Conservation (phyloP, 2,329 filamentous ascomycete genomes). For the Venturia effusa region DNA sequence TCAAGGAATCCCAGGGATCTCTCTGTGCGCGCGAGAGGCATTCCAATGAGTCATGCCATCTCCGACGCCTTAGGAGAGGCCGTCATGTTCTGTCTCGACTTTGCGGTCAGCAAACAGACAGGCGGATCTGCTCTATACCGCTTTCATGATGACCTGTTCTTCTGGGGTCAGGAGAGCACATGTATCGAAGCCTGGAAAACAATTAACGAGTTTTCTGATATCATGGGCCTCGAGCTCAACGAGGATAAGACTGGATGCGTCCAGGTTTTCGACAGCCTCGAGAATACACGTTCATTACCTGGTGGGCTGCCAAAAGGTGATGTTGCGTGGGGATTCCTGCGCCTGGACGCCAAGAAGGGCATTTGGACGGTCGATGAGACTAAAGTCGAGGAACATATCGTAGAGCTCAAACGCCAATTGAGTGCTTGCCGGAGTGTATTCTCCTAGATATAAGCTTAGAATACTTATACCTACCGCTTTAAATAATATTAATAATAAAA, state of each 20-base stretch:
- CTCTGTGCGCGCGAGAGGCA: slow-evolving; percentile 40
- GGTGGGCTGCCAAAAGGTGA: slow-evolving; percentile 39
- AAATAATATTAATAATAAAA: no score
- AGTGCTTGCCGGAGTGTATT: slow-evolving; percentile 44
- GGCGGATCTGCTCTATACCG: slow-evolving; percentile 46
- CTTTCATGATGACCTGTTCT: slow-evolving; percentile 56
- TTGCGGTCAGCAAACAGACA: slow-evolving; percentile 49
- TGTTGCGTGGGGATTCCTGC: slow-evolving; percentile 50
- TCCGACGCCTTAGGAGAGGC: slow-evolving; percentile 50
- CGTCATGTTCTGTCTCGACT: slow-evolving; percentile 54
- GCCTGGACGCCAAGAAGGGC: slow-evolving; percentile 40
- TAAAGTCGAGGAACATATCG: slow-evolving; percentile 48
- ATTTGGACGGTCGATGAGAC: slow-evolving; percentile 49
- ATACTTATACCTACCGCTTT: slow-evolving; percentile 46
- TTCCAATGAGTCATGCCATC: slow-evolving; percentile 49
- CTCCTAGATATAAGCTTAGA: slow-evolving; percentile 50
- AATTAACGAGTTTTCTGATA: slow-evolving; percentile 41
- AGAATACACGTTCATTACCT: slow-evolving; percentile 11
- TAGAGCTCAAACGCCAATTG: slow-evolving; percentile 49
- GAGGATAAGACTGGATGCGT: slow-evolving; percentile 46
- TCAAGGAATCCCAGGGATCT: slow-evolving; percentile 21
- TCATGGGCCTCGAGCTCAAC: slow-evolving; percentile 50
- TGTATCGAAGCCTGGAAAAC: slow-evolving; percentile 50
- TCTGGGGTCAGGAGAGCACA: slow-evolving; percentile 47
- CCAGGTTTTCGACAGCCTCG: slow-evolving; percentile 20